A percentile compares a stretch with the other conserved stretches of the same genome.
phyloP scores from a whole-genome alignment of 2,329 filamentous ascomycete genomes.

The Exophiala dermatitidis region DNA sequence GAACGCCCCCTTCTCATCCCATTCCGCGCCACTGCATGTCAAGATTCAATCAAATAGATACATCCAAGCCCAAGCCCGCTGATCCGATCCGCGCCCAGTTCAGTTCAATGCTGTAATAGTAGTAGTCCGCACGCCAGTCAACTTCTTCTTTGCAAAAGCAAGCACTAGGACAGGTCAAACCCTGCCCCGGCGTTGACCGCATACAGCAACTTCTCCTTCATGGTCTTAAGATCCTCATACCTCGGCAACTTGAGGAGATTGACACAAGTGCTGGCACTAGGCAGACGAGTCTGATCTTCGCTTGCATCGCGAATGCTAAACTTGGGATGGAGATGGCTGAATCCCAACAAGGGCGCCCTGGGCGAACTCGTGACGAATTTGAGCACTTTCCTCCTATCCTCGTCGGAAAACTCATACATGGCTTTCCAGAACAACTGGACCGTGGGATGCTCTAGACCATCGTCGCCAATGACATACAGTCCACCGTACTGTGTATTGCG shows the following conservation, averaged over 20 bases:
- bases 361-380: constrained; percentile 96
- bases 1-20: too few relatives aligned
- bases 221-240: constrained; percentile 58
- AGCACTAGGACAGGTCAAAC: constrained; percentile 59
- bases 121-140: too few relatives aligned
- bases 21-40: too few relatives aligned
- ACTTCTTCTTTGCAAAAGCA: too few relatives aligned
- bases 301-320: constrained; percentile 88
- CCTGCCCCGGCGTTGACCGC: constrained; percentile 84
- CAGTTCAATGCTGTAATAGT: too few relatives aligned
- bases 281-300: constrained; percentile 66
- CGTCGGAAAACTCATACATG: constrained; percentile 66
- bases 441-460: constrained; percentile 76
- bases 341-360: constrained; percentile 80
- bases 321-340: constrained; percentile 71
- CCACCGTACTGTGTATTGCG: constrained; percentile 81
- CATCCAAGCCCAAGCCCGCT: too few relatives aligned
- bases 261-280: constrained; percentile 92
- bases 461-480: constrained; percentile 82
- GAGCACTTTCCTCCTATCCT: constrained; percentile 73
- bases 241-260: constrained; percentile 88
- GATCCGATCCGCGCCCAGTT: too few relatives aligned
- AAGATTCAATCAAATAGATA: too few relatives aligned
- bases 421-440: constrained; percentile 87
- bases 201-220: constrained; percentile 79